Percentiles rank a stretch among this genome's conserved stretches.
phyloP scores from a whole-genome alignment of 805 yeast species.

The Ogataea corticis region DNA sequence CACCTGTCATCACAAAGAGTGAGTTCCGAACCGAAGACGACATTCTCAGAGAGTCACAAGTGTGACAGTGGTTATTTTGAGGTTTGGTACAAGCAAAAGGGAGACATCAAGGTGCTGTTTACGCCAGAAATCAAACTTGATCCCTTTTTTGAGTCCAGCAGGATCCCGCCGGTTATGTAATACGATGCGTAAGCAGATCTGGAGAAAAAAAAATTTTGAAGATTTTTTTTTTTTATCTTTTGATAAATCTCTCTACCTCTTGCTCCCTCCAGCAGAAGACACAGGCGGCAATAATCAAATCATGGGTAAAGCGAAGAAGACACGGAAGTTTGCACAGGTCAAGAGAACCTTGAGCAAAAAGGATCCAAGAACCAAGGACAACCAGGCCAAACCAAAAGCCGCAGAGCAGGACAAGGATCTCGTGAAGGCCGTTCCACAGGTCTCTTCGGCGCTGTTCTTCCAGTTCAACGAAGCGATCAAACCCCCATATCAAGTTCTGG shows the following conservation, averaged over 20 bases:
- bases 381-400: conserved; percentile 40
- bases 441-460: conserved; percentile 91
- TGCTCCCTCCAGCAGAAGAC: too few species aligned
- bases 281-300: too few species aligned
- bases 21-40: conserved; percentile 9
- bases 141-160: not conserved
- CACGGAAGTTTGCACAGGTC: conserved; percentile 93
- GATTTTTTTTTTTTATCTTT: not conserved
- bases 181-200: not conserved
- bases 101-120: not conserved
- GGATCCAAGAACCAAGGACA: conserved; percentile 60
- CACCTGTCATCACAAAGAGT: conserved; percentile 13
- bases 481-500: conserved; percentile 96
- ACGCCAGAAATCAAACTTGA: not conserved
- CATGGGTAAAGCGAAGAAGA: conserved; percentile 97
- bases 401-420: conserved; percentile 72
- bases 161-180: not conserved
- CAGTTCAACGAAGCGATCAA: conserved; percentile 91
- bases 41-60: not conserved
- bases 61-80: too few species aligned
- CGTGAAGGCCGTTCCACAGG: conserved; percentile 81
- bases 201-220: conserved; percentile 2
- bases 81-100: not conserved
- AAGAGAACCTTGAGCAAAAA: conserved; percentile 78
- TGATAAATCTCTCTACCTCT: not conserved